Percentiles rank a stretch among this genome's conserved stretches.
Evolutionary conservation across 2,329 filamentous ascomycete species (phyloP).

Genomic region (Fusarium begoniae): DNA sequence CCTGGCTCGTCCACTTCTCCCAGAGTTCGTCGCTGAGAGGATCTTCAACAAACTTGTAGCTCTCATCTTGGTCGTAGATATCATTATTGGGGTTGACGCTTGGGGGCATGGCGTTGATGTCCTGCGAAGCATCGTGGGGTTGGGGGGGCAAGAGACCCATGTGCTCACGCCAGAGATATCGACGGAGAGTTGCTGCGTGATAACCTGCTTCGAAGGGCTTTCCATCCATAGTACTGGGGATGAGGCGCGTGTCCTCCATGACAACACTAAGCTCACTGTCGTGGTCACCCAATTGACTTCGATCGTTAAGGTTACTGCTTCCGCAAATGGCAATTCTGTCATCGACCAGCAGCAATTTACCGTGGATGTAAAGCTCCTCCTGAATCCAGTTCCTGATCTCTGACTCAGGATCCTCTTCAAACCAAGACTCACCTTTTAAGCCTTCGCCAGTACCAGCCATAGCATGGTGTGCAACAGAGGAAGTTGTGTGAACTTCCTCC

Average conservation of each 20-base stretch:
- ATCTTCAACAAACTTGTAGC: slow-evolving; percentile 73
- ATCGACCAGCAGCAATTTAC: slow-evolving; percentile 89
- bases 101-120: slow-evolving; percentile 79
- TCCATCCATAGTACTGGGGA: slow-evolving; percentile 82
- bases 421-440: slow-evolving; percentile 77
- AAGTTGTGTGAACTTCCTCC: slow-evolving; percentile 50
- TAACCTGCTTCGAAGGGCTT: slow-evolving; percentile 79
- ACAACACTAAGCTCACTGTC: slow-evolving; percentile 92
- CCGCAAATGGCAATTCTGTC: slow-evolving; percentile 87
- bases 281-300: slow-evolving; percentile 85
- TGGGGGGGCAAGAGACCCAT: slow-evolving; percentile 83
- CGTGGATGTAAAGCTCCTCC: slow-evolving; percentile 95
- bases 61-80: slow-evolving; percentile 66
- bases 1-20: slow-evolving; percentile 73
- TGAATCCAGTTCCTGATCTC: slow-evolving; percentile 92
- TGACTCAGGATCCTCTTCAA: slow-evolving; percentile 72
- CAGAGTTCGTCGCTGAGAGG: slow-evolving; percentile 74
- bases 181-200: slow-evolving; percentile 81
- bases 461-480: slow-evolving; percentile 76
- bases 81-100: slow-evolving; percentile 73
- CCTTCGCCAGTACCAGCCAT: slow-evolving; percentile 70
- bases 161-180: slow-evolving; percentile 91
- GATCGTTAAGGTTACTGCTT: slow-evolving; percentile 91
- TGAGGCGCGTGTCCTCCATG: slow-evolving; percentile 80
- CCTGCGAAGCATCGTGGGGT: slow-evolving; percentile 70